Evolutionary conservation across 306 rosid genomes (phyloP), one percentile per base, ranked within the genome.

Genomic region (Quercus rubra): DNA sequence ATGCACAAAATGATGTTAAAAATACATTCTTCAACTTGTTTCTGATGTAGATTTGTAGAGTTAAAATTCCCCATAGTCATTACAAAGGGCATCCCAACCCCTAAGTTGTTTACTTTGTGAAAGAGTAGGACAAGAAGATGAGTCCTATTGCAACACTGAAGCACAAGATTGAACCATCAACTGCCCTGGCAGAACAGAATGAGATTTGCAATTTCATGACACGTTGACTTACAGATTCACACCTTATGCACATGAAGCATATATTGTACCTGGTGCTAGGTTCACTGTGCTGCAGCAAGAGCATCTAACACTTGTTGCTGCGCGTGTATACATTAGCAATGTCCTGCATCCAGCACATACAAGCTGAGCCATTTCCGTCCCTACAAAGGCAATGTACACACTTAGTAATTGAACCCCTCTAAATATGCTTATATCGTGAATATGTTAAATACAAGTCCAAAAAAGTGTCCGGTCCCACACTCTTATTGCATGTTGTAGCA

Each of bases 341-440:
- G 96, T 93, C 85, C 98, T 89, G 88, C 99, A 96, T 7, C 99
- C 96, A 85, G 97, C 96, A 86, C 99, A 96, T 71, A 90, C 89
- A 80, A 96, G 92, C 80, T 90, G 98, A 84, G 99, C 87, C 96
- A 91, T 93, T 78, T 93, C 99, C 71, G 84, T 88, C 82, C 94
- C 99, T 96, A 88, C 89, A 88, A 70, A 77, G 23, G 27, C 43
- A 57, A 28, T 4, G 67, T 23, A 78, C 23, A 73, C 62, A 35
- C 21, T 68, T 17, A 55, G 21, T 33, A 73, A 20, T 75, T 62
- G 51, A 23, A 79, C 51, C 51, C 72, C 72, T 67, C 49, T 6
- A 19, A 67, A 67, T 35, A 67, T 7, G 12, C 27, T 18, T 33
- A 35, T 63, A 63, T 63, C 67, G 25, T 64, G 70, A 33, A 67